phyloP scores from a whole-genome alignment of 176 grass and related monocot species.

The Avena sativa region DNA sequence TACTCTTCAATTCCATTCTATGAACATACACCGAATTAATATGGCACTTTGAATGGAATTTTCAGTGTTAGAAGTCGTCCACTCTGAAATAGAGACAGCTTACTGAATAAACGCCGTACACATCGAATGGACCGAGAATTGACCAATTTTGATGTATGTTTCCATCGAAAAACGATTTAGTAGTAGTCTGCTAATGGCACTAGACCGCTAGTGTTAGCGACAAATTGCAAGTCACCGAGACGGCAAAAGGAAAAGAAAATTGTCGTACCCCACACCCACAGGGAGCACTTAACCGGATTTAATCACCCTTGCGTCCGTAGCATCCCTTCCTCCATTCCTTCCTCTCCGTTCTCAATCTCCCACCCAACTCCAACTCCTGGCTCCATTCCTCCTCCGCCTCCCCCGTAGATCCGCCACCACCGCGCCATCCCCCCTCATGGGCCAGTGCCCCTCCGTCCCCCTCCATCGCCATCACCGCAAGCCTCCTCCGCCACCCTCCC shows the following conservation, averaged over 20 bases:
- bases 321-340: conserved; percentile 3
- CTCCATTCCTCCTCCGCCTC: neutral
- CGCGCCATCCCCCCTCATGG: conserved; percentile 25
- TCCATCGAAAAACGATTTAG: no score
- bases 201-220: neutral
- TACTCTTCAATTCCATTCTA: no score
- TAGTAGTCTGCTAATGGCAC: neutral
- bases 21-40: no score
- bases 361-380: neutral
- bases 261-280: neutral
- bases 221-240: conserved; percentile 20
- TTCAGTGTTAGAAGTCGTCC: no score
- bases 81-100: no score
- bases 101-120: no score
- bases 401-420: conserved; percentile 48
- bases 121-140: no score
- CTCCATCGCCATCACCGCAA: conserved; percentile 23
- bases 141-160: no score
- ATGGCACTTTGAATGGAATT: no score
- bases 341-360: neutral
- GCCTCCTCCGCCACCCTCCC: neutral
- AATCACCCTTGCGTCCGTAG: conserved; percentile 47
- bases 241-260: neutral
- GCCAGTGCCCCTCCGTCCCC: conserved; percentile 56
- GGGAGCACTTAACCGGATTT: conserved; percentile 39